Percentiles rank a stretch among this genome's conserved stretches.
Conservation (phyloP, 257 asterid species). For the Forsythia suspensa region DNA sequence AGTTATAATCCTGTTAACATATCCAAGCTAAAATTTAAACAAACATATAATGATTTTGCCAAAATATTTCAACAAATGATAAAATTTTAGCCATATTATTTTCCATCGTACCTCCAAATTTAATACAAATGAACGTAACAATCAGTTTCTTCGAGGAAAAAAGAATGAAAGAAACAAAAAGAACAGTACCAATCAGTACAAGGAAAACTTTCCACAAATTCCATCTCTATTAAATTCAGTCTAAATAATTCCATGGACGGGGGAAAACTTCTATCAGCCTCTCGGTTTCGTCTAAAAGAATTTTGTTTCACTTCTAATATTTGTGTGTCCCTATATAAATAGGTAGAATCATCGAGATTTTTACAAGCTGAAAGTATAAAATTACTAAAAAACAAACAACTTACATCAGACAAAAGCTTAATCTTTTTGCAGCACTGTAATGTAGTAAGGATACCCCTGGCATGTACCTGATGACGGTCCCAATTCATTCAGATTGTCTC, state of each 20-base stretch:
- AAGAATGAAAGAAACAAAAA: background rate
- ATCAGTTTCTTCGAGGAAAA: background rate
- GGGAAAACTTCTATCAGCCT: background rate
- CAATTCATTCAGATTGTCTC: constrained; percentile 21
- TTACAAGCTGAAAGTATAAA: constrained; percentile 34
- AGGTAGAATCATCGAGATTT: constrained; percentile 25
- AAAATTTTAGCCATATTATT: background rate
- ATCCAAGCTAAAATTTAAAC: background rate
- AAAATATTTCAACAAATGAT: background rate
- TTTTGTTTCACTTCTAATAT: background rate
- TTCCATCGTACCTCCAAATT: background rate
- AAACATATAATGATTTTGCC: background rate
- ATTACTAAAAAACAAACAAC: constrained; percentile 27
- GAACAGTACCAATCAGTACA: background rate
- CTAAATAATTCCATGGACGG: background rate
- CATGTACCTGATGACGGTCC: constrained; percentile 59
- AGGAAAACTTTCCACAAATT: background rate
- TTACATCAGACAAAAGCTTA: constrained; percentile 25
- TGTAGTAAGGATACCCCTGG: constrained; percentile 65
- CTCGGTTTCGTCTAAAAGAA: background rate
- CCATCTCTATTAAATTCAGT: background rate
- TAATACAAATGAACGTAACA: background rate
- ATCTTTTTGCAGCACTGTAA: constrained; percentile 70
- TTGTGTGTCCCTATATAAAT: constrained; percentile 29
- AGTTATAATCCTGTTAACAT: background rate